Base-by-base conservation (phyloP, 768 basidiomycete genomes). In the Hypholoma fasciculare region DNA sequence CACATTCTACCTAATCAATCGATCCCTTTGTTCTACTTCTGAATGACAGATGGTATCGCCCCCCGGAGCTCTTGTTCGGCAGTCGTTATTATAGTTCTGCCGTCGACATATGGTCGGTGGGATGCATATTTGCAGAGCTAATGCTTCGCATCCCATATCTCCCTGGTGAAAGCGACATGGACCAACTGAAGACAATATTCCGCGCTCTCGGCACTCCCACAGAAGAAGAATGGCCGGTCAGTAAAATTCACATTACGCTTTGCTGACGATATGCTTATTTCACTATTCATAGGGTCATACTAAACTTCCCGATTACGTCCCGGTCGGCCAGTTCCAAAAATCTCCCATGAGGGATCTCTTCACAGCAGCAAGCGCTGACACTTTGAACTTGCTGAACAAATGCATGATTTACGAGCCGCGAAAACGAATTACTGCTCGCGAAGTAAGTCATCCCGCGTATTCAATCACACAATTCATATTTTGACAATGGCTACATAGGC, bases 101-200 rank as follows among this genome's bases (percentile, higher is more conserved):
- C 0, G 94, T 97, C 57, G 96, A 99, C 71, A 85, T 94, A 34
- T 99, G 96, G 96, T 97, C 96, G 9, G 90, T 97, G 3, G 96
- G 96, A 0, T 97, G 95, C 63, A 99, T 99, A 62, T 96, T 98
- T 67, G 94, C 96, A 3, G 97, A 99, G 70, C 83, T 98, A 51
- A 96, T 98, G 90, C 78, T 98, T 36, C 86, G 97, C 14, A 94
- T 91, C 23, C 97, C 97, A 1, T 99, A 97, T 67, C 82, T 98
- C 26, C 89, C 97, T 1, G 97, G 96, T 16, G 96, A 97, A 63
- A 90, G 86, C 52, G 97, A 98, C 71, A 90, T 99, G 84, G 96
- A 97, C 72, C 97, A 99, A 69, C 75, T 99, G 34, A 96, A 95
- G 71, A 93, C 90, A 37, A 96, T 87, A 52, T 98, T 97, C 70